Conservation (phyloP, 805 yeast species). For the Ogataea chonburiensis region DNA sequence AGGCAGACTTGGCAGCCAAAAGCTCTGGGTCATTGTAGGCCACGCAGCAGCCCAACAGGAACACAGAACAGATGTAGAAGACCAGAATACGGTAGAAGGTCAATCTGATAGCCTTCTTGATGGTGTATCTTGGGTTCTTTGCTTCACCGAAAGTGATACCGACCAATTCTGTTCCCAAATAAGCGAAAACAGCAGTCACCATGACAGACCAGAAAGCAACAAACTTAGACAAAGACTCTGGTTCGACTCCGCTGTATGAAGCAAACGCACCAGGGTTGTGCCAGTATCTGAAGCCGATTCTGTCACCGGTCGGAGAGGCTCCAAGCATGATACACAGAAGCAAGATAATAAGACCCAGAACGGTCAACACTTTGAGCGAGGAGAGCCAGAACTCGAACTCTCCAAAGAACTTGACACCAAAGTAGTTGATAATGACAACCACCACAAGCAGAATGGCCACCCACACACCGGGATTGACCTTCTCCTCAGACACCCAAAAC, state of each 20-base stretch:
- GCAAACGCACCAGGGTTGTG: constrained; percentile 42
- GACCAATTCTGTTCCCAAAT: constrained; percentile 50
- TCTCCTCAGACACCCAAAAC: constrained; percentile 48
- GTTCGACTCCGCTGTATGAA: constrained; percentile 44
- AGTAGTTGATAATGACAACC: constrained; percentile 40
- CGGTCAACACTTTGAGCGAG: constrained; percentile 60
- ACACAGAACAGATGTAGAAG: constrained; percentile 52
- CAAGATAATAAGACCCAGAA: constrained; percentile 63
- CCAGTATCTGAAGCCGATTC: constrained; percentile 50
- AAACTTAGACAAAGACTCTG: constrained; percentile 44
- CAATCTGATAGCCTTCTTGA: constrained; percentile 53
- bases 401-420: constrained; percentile 50
- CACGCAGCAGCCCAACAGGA: constrained; percentile 57
- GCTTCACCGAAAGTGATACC: constrained; percentile 51
- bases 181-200: constrained; percentile 52
- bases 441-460: constrained; percentile 43
- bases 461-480: constrained; percentile 56
- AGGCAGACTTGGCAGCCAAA: constrained; percentile 43
- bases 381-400: constrained; percentile 59
- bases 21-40: constrained; percentile 47
- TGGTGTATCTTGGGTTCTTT: constrained; percentile 45
- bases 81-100: constrained; percentile 53
- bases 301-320: constrained; percentile 73
- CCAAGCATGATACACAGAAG: constrained; percentile 69
- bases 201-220: constrained; percentile 53